Percentiles rank a stretch among this genome's conserved stretches.
phyloP scores from a whole-genome alignment of 306 rosid genomes.

The Ormosia emarginata region DNA sequence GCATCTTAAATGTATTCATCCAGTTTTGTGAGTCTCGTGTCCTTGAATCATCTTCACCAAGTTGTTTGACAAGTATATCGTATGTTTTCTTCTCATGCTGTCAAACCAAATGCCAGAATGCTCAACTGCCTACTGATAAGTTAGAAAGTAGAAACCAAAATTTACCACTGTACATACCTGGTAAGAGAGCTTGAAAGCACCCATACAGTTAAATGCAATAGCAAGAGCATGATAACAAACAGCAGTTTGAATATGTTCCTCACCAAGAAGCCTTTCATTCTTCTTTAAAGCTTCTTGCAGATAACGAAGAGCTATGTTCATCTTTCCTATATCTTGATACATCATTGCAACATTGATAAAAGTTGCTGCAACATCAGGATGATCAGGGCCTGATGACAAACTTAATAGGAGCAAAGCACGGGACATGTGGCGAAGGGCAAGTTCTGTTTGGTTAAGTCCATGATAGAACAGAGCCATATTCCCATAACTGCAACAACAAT shows the following conservation, averaged over 20 bases:
- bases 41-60: constrained; percentile 95
- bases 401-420: constrained; percentile 91
- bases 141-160: background rate
- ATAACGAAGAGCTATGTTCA: constrained; percentile 96
- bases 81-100: constrained; percentile 98
- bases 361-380: constrained; percentile 97
- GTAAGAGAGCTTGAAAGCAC: constrained; percentile 94
- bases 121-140: background rate
- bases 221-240: constrained; percentile 99
- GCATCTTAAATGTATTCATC: constrained; percentile 97
- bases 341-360: constrained; percentile 95
- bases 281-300: constrained; percentile 97
- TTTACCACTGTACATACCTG: constrained; percentile 50
- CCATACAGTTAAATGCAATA: constrained; percentile 96
- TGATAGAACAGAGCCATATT: constrained; percentile 98
- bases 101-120: constrained; percentile 19
- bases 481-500: constrained; percentile 72
- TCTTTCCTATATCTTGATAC: constrained; percentile 98
- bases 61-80: constrained; percentile 94
- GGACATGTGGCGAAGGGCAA: constrained; percentile 94
- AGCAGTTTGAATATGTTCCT: constrained; percentile 98
- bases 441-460: constrained; percentile 95
- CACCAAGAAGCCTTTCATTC: constrained; percentile 95
- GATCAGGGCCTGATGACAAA: constrained; percentile 96
- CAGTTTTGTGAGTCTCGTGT: constrained; percentile 90